phyloP scores from a whole-genome alignment of 805 yeast species.

The Saccharomycopsis sp. region DNA sequence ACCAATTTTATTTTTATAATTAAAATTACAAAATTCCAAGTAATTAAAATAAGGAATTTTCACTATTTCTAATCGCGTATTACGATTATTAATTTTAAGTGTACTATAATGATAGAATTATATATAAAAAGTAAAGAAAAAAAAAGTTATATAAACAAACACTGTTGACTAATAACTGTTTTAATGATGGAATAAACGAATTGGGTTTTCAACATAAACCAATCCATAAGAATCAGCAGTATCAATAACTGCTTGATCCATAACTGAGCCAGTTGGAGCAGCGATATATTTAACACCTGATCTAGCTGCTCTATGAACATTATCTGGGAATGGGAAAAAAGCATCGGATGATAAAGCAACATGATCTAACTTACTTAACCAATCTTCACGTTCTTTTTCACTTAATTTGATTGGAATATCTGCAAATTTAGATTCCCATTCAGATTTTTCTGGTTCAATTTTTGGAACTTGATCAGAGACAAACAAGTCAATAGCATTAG shows the following conservation, averaged over 20 bases:
- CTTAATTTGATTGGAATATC: constrained; percentile 78
- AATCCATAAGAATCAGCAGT: constrained; percentile 90
- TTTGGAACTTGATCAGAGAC: constrained; percentile 89
- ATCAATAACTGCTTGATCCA: constrained; percentile 91
- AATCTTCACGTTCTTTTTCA: constrained; percentile 71
- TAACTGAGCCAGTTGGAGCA: constrained; percentile 96
- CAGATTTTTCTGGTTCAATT: constrained; percentile 84
- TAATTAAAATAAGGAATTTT: too few species aligned
- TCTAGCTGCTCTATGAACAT: constrained; percentile 93
- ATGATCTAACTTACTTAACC: constrained; percentile 69
- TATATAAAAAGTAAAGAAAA: not conserved
- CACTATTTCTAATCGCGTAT: too few species aligned
- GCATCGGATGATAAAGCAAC: constrained; percentile 97
- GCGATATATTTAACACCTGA: constrained; percentile 94
- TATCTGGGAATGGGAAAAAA: constrained; percentile 99
- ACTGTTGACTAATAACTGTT: not conserved
- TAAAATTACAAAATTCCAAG: too few species aligned
- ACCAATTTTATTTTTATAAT: too few species aligned
- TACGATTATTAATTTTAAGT: too few species aligned
- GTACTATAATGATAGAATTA: too few species aligned
- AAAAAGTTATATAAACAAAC: not conserved
- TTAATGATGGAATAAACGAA: constrained; percentile 95
- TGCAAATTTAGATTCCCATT: constrained; percentile 83
- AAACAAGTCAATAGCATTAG: constrained; percentile 91
- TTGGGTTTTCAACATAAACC: constrained; percentile 94